phyloP scores from a whole-genome alignment of 129 eudicot species.

The Cynara cardunculus region DNA sequence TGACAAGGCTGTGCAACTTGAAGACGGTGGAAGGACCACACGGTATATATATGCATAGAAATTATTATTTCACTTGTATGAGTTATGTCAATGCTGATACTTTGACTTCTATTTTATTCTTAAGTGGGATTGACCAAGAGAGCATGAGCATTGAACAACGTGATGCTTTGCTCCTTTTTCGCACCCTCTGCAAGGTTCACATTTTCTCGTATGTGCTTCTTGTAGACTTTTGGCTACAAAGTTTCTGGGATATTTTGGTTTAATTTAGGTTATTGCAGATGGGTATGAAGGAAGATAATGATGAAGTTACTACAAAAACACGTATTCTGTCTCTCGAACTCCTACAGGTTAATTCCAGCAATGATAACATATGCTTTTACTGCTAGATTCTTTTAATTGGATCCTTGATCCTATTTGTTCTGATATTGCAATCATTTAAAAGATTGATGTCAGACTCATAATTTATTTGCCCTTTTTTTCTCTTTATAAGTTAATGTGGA shows the following conservation, averaged over 20 bases:
- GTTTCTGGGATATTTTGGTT: slow-evolving; percentile 14
- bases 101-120: slow-evolving; percentile 1
- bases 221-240: slow-evolving; percentile 12
- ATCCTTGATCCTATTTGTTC: neutral
- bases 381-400: slow-evolving; percentile 10
- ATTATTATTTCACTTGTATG: neutral
- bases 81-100: slow-evolving; percentile 10
- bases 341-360: slow-evolving; percentile 65
- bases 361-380: neutral
- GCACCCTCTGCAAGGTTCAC: slow-evolving; percentile 96
- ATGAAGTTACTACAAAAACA: slow-evolving; percentile 84
- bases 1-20: slow-evolving; percentile 97
- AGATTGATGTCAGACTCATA: neutral
- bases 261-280: slow-evolving; percentile 51
- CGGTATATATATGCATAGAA: slow-evolving; percentile 38
- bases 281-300: slow-evolving; percentile 99
- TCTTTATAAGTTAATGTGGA: slow-evolving; percentile 1
- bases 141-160: slow-evolving; percentile 87
- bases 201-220: slow-evolving; percentile 12
- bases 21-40: slow-evolving; percentile 76
- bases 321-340: slow-evolving; percentile 94
- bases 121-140: slow-evolving; percentile 82
- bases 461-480: neutral
- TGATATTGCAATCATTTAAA: neutral
- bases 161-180: slow-evolving; percentile 90